A percentile compares a stretch with the other conserved stretches of the same genome.
Conservation (phyloP, 202 grass and related monocot species). For the Panicum virgatum region DNA sequence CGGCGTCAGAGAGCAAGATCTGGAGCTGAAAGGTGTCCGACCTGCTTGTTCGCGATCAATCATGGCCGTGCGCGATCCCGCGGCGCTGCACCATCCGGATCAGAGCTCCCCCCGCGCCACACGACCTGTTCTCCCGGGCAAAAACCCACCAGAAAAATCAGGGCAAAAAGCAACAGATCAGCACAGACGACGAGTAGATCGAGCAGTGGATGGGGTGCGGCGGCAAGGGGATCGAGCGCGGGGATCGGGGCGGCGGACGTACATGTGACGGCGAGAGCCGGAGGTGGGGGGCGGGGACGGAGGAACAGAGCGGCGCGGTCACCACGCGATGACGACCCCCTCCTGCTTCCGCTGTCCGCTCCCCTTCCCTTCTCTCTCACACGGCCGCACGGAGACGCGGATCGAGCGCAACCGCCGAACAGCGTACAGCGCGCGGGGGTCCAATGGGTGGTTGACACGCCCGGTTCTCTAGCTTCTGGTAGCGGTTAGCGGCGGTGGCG, state of each 20-base stretch:
- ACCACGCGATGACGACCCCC: conserved; percentile 55
- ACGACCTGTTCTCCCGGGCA: conserved; percentile 43
- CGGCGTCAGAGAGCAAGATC: conserved; percentile 27
- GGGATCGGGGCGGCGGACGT: conserved; percentile 2
- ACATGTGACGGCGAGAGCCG: conserved; percentile 58
- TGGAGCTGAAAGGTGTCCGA: conserved; percentile 28
- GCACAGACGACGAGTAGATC: conserved; percentile 26
- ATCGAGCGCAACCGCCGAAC: conserved; percentile 34
- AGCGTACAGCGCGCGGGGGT: background rate
- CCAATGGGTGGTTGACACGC: conserved; percentile 32
- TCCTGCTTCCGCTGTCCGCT: conserved; percentile 21
- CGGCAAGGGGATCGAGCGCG: background rate
- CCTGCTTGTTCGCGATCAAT: conserved; percentile 67
- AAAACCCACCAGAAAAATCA: conserved; percentile 18
- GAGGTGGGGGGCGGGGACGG: background rate
- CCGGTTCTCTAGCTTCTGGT: background rate
- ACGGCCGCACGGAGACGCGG: conserved; percentile 20
- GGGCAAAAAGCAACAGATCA: conserved; percentile 42
- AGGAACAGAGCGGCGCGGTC: conserved; percentile 41
- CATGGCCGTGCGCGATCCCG: conserved; percentile 54
- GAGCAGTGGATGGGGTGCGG: background rate
- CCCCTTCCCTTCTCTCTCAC: conserved; percentile 4
- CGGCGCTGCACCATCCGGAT: conserved; percentile 54
- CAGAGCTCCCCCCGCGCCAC: conserved; percentile 52
- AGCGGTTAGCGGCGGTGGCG: background rate